Base-by-base conservation (phyloP, 2,329 filamentous ascomycete genomes). In the Pseudogymnoascus sp. region DNA sequence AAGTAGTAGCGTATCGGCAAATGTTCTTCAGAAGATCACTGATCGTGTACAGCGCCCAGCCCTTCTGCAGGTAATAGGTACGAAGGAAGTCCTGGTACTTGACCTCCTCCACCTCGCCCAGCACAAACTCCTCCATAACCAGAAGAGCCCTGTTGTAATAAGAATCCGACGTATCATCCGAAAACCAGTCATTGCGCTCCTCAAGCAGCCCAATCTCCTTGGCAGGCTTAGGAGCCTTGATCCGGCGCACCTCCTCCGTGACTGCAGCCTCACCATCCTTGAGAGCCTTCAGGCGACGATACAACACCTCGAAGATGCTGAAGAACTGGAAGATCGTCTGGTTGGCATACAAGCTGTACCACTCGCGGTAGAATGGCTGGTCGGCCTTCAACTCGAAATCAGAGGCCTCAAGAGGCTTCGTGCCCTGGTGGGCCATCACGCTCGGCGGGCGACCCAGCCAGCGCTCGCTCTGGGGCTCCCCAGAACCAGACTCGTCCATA, bases 291-390 rank as follows among this genome's bases (percentile, higher is more conserved):
- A 99, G 81, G 42, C 95, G 87, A 70, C 87, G 85, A 76, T 96
- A 97, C 4, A 99, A 80, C n/a, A 89, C 89, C 72, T 96, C 86
- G 74, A 99, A 95, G 65, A 96, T 87, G 69, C 89, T 90, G 79
- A 99, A 89, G 81, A 99, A 97, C 76, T 95, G 93, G 73, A 92
- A 96, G 65, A 99, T 88, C 3, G 89, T 91, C 70, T 91, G 85
- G 74, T 97, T 97, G 74, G 88, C 88, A 78, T 96, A 99, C 73
- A 97, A 86, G 73, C 93, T 93, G 79, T 91, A 96, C 76, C 85
- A 87, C 10, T 86, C 86, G 56, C 93, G 89, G 68, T 83, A 82
- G 76, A 95, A 96, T 64, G 90, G 87, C 61, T 92, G 89, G 65
- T 96, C 91, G 65, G 77, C 89, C 80, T 82, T 93, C 70, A 83